These are phyloP conservation scores for Rhododendron henanense DNA, from an alignment of 148 eudicot genomes.

Conservation along the genomic window DNA sequence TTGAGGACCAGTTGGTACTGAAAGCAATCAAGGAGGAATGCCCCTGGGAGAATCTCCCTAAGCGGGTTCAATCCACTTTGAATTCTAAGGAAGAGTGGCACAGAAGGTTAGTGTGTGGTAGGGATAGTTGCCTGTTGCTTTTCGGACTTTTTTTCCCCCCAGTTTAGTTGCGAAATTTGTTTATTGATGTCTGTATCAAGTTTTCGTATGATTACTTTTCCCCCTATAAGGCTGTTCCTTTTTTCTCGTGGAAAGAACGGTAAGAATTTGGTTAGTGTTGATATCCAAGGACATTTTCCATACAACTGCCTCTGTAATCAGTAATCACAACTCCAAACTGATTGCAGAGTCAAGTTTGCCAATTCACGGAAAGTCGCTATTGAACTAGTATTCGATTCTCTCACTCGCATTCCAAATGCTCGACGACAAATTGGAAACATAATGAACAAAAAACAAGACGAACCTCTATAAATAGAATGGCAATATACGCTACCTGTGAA, in stretches of 20 bases:
- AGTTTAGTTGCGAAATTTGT: neutral
- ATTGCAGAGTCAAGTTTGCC: neutral
- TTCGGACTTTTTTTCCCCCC: neutral
- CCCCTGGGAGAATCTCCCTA: constrained; percentile 80
- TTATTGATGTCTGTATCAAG: neutral
- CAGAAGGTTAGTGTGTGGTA: constrained; percentile 46
- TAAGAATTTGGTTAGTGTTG: neutral
- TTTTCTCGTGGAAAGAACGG: neutral
- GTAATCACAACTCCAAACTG: neutral
- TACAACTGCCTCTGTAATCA: neutral
- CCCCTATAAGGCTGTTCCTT: neutral
- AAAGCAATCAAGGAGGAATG: constrained; percentile 87
- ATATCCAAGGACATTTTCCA: neutral
- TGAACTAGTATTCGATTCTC: neutral
- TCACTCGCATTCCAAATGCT: neutral
- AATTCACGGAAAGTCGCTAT: neutral
- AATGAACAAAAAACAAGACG: neutral
- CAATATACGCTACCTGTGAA: neutral
- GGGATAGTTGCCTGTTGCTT: neutral
- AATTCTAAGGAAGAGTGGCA: constrained; percentile 93
- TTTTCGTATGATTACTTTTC: neutral
- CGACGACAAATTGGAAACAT: neutral
- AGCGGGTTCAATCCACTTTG: constrained; percentile 73
- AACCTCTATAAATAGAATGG: neutral
- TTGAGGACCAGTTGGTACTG: constrained; percentile 81